These are phyloP conservation scores for Alternaria sp. DNA, from an alignment of 2,329 filamentous ascomycete genomes.

Conservation along the genomic window DNA sequence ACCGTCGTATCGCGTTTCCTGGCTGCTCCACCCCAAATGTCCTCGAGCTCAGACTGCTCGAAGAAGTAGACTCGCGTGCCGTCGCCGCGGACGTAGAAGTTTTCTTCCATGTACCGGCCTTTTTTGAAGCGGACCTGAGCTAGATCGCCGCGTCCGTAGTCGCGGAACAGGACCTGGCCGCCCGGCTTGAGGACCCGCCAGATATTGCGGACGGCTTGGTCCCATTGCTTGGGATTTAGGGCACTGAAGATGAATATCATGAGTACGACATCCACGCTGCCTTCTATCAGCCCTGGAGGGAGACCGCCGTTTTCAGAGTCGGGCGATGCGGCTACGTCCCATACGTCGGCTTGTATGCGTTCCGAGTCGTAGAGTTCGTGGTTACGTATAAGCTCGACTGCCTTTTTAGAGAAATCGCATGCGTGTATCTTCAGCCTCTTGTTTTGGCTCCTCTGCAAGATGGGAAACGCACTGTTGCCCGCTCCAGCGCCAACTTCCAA, in stretches of 20 bases:
- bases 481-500: constrained; percentile 95
- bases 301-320: constrained; percentile 64
- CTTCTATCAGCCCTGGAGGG: constrained; percentile 78
- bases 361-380: constrained; percentile 78
- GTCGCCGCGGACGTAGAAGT: constrained; percentile 96
- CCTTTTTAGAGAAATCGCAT: constrained; percentile 95
- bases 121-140: constrained; percentile 98
- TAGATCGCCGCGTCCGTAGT: constrained; percentile 94
- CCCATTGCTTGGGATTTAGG: constrained; percentile 85
- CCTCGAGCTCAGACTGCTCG: constrained; percentile 80
- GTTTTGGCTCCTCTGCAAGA: constrained; percentile 86
- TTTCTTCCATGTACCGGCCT: constrained; percentile 91
- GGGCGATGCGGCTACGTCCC: constrained; percentile 74
- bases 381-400: constrained; percentile 88
- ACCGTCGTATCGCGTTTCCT: constrained; percentile 8
- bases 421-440: constrained; percentile 84
- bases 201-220: constrained; percentile 81
- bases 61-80: constrained; percentile 98
- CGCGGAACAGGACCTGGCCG: constrained; percentile 92
- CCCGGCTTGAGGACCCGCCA: constrained; percentile 86
- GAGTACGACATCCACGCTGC: constrained; percentile 88
- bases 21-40: constrained; percentile 74
- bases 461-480: constrained; percentile 94
- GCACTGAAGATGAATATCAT: constrained; percentile 99
- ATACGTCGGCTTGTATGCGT: constrained; percentile 87